Evolutionary conservation across 306 rosid species (phyloP).

Genomic region (Vigna reflexopilosa): DNA sequence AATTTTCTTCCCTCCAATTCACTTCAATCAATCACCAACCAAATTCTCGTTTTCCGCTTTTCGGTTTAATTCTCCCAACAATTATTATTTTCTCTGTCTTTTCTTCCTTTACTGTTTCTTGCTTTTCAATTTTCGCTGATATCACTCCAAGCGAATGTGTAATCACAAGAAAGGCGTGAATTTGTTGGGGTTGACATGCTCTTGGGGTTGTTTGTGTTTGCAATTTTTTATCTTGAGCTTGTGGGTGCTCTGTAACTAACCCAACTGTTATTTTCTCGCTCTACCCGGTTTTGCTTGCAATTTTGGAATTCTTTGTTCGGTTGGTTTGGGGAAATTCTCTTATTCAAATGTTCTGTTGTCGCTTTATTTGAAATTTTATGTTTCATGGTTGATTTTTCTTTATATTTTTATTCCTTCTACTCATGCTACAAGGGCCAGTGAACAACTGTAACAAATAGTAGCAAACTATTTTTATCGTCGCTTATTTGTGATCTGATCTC

Average conservation of each 20-base stretch:
- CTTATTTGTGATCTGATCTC: not conserved
- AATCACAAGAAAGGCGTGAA: not conserved
- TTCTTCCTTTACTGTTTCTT: too few relatives aligned
- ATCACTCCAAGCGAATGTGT: too few relatives aligned
- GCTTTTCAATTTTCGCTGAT: too few relatives aligned
- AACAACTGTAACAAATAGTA: not conserved
- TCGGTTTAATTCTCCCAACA: too few relatives aligned
- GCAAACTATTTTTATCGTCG: conserved; percentile 2
- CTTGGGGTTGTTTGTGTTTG: not conserved
- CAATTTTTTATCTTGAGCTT: not conserved
- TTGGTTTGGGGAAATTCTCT: not conserved
- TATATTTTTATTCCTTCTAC: not conserved
- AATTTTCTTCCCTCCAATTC: not conserved
- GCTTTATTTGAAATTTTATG: not conserved
- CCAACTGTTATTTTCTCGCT: not conserved
- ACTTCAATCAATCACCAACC: not conserved
- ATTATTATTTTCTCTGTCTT: too few relatives aligned
- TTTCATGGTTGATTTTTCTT: too few relatives aligned
- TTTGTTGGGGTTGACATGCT: not conserved
- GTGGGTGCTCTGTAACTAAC: not conserved
- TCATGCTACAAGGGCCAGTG: not conserved
- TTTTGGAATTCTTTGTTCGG: too few relatives aligned
- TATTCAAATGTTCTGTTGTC: not conserved
- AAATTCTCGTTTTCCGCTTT: too few relatives aligned
- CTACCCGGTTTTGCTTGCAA: not conserved